These are phyloP conservation scores for Diophrys appendiculata DNA, from an alignment of 73 alveolate species.

Conservation along the genomic window DNA sequence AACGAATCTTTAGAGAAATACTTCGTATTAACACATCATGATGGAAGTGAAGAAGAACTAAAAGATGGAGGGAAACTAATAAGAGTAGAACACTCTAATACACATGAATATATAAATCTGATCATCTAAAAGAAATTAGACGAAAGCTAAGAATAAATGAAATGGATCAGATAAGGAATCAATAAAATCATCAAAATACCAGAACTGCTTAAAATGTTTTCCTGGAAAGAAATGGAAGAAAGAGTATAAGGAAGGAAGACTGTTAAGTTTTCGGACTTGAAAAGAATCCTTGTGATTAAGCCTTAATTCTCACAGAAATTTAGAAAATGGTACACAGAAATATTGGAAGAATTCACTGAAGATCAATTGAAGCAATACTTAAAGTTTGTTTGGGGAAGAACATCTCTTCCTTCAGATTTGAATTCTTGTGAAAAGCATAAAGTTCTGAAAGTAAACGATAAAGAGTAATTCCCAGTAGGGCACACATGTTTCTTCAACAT, in stretches of 20 bases:
- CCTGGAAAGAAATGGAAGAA: not conserved
- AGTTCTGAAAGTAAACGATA: too few relatives aligned
- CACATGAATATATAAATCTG: conserved; percentile 66
- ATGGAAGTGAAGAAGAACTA: conserved; percentile 76
- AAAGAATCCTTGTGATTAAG: not conserved
- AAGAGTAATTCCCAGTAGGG: too few relatives aligned
- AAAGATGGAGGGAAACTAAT: conserved; percentile 72
- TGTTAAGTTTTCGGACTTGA: not conserved
- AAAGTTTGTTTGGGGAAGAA: conserved; percentile 94
- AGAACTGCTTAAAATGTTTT: not conserved
- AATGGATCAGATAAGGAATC: conserved; percentile 79
- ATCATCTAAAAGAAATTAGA: conserved; percentile 67
- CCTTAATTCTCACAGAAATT: not conserved
- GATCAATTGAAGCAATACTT: conserved; percentile 69
- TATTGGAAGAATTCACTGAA: conserved; percentile 88
- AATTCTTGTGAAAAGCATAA: too few relatives aligned
- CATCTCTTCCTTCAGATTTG: too few relatives aligned
- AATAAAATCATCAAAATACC: conserved; percentile 48
- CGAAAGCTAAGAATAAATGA: conserved; percentile 75
- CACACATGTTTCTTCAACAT: too few relatives aligned
- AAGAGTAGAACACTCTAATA: conserved; percentile 62
- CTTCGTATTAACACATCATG: conserved; percentile 72
- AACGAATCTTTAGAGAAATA: conserved; percentile 64
- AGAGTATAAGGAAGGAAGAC: not conserved
- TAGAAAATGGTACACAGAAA: not conserved